These are phyloP conservation scores for Aureobasidium melanogenum DNA, from an alignment of 2,329 filamentous ascomycete species.

Conservation along the genomic window DNA sequence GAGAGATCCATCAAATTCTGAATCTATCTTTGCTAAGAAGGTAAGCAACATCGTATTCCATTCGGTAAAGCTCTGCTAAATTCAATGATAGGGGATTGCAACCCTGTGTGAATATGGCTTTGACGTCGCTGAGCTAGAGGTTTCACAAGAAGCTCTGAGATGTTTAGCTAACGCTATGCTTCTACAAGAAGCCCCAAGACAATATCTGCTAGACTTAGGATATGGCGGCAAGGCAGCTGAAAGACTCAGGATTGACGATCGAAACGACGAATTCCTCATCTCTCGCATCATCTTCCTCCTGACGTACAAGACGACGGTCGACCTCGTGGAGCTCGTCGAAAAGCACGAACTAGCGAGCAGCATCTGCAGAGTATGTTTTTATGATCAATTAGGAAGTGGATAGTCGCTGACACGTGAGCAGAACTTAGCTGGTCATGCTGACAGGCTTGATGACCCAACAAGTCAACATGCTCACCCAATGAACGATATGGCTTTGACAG, in stretches of 20 bases:
- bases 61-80: constrained; percentile 14
- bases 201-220: constrained; percentile 63
- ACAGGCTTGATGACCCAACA: constrained; percentile 10
- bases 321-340: constrained; percentile 57
- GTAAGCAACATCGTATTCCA: constrained; percentile 40
- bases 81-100: constrained; percentile 47
- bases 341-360: constrained; percentile 58
- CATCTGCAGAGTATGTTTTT: constrained; percentile 43
- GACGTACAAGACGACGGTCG: constrained; percentile 65
- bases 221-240: constrained; percentile 60
- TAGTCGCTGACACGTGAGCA: constrained; percentile 17
- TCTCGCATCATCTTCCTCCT: constrained; percentile 72
- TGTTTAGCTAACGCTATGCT: constrained; percentile 81
- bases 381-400: not conserved
- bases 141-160: constrained; percentile 66
- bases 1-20: constrained; percentile 61
- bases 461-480: constrained; percentile 42
- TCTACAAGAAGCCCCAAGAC: constrained; percentile 57
- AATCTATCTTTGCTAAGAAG: constrained; percentile 74
- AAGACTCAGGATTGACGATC: constrained; percentile 57
- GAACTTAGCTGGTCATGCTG: constrained; percentile 59
- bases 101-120: constrained; percentile 67
- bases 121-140: constrained; percentile 51
- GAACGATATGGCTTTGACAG: constrained; percentile 69
- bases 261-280: constrained; percentile 78